phyloP scores from a whole-genome alignment of 1,284 basidiomycete genomes.

The Bjerkandera adusta region DNA sequence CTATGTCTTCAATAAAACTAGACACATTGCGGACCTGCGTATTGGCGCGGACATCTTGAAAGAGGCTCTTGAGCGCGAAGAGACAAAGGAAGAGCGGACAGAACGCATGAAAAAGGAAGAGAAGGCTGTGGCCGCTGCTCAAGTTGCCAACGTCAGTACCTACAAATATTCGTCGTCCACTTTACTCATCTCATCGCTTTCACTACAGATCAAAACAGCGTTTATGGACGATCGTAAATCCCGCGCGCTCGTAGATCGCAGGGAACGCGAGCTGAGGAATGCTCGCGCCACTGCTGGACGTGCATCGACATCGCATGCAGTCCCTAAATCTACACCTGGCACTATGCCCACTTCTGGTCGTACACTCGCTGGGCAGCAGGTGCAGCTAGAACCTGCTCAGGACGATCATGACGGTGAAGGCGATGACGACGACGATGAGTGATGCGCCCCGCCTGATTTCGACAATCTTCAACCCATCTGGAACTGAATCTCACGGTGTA shows the following conservation, averaged over 20 bases:
- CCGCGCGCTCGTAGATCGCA: slow-evolving; percentile 50
- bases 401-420: slow-evolving; percentile 15
- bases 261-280: slow-evolving; percentile 50
- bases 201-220: slow-evolving; percentile 60
- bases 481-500: too few relatives aligned
- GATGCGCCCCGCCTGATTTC: neutral
- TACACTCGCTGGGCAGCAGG: slow-evolving; percentile 16
- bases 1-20: slow-evolving; percentile 56
- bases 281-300: slow-evolving; percentile 35
- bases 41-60: slow-evolving; percentile 62
- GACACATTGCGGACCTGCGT: slow-evolving; percentile 49
- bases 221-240: slow-evolving; percentile 72
- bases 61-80: slow-evolving; percentile 56
- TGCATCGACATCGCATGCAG: slow-evolving; percentile 13
- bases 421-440: slow-evolving; percentile 19
- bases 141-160: slow-evolving; percentile 46
- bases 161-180: neutral
- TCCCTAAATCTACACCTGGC: slow-evolving; percentile 11
- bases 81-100: slow-evolving; percentile 50
- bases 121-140: slow-evolving; percentile 54
- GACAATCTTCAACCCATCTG: too few relatives aligned
- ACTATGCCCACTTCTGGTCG: slow-evolving; percentile 25
- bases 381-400: slow-evolving; percentile 3
- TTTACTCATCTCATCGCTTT: slow-evolving; percentile 4
- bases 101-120: slow-evolving; percentile 46